Percentiles rank a stretch among this genome's conserved stretches.
These are phyloP conservation scores for Boletales sp. DNA, from an alignment of 768 basidiomycete genomes.

Conservation along the genomic window DNA sequence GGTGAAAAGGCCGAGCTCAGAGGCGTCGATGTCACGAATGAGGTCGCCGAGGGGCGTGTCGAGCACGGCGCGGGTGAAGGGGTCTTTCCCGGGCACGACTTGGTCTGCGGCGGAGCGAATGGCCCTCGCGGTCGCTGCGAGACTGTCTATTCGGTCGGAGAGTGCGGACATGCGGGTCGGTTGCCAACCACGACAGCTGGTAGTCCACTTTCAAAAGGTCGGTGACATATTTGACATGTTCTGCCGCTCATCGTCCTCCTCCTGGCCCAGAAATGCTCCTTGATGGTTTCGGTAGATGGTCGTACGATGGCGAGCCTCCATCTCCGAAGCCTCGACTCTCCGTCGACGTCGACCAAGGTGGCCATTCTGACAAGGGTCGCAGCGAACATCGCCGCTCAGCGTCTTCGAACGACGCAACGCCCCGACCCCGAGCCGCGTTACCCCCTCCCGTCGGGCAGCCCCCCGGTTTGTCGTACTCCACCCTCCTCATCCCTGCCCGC, in stretches of 20 bases:
- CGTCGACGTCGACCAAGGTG: slow-evolving; percentile 2
- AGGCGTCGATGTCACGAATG: slow-evolving; percentile 74
- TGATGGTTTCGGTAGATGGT: slow-evolving; percentile 14
- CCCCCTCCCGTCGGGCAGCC: slow-evolving; percentile 8
- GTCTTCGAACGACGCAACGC: slow-evolving; percentile 50
- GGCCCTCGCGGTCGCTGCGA: slow-evolving; percentile 48
- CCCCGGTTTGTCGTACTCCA: slow-evolving; percentile 17
- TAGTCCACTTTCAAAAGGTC: slow-evolving; percentile 11
- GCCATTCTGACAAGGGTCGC: slow-evolving; percentile 6
- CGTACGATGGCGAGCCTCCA: slow-evolving; percentile 21
- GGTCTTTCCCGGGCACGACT: slow-evolving; percentile 25
- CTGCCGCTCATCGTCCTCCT: not conserved
- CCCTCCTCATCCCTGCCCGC: not conserved
- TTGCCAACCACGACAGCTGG: slow-evolving; percentile 17
- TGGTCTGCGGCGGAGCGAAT: slow-evolving; percentile 45
- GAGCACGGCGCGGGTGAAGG: slow-evolving; percentile 67
- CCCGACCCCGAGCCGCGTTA: slow-evolving; percentile 35
- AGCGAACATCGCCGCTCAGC: slow-evolving; percentile 26
- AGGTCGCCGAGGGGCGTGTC: slow-evolving; percentile 63
- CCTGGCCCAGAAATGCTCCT: slow-evolving; percentile 17
- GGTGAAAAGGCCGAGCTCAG: slow-evolving; percentile 76
- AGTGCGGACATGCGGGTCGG: slow-evolving; percentile 46
- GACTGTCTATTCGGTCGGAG: slow-evolving; percentile 65
- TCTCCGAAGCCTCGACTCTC: slow-evolving; percentile 7
- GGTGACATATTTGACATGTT: slow-evolving; percentile 12